Percentiles rank a stretch among this genome's conserved stretches.
Evolutionary conservation across 2,329 filamentous ascomycete species (phyloP).

Genomic region (Colletotrichum costaricense): DNA sequence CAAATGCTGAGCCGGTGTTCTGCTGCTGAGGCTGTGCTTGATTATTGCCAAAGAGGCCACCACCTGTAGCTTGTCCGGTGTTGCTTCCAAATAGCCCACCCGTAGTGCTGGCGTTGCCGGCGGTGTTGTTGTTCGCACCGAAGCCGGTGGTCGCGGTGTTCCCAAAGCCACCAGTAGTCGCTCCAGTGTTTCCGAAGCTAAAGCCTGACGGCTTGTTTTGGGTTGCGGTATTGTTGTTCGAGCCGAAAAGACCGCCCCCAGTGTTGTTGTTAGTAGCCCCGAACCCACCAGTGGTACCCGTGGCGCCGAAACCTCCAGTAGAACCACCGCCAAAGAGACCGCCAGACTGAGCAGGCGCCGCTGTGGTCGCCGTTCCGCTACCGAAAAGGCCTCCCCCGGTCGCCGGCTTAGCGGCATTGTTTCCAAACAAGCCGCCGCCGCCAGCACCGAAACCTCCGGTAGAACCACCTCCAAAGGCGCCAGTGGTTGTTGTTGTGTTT

Average conservation of each 20-base stretch:
- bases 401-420: slow-evolving; percentile 30
- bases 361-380: slow-evolving; percentile 23
- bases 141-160: slow-evolving; percentile 52
- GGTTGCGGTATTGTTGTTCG: slow-evolving; percentile 41
- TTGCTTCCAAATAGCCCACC: slow-evolving; percentile 59
- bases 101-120: slow-evolving; percentile 33
- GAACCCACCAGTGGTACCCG: slow-evolving; percentile 41
- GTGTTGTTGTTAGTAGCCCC: slow-evolving; percentile 44
- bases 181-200: slow-evolving; percentile 55
- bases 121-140: slow-evolving; percentile 47
- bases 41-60: slow-evolving; percentile 51
- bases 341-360: slow-evolving; percentile 34
- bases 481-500: slow-evolving; percentile 19
- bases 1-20: slow-evolving; percentile 40
- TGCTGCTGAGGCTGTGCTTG: slow-evolving; percentile 40
- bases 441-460: slow-evolving; percentile 52
- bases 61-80: slow-evolving; percentile 44
- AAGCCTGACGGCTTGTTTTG: slow-evolving; percentile 54
- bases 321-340: slow-evolving; percentile 41
- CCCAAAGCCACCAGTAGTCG: slow-evolving; percentile 41
- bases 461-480: slow-evolving; percentile 39
- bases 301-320: slow-evolving; percentile 28
- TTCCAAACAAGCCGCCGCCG: slow-evolving; percentile 56
- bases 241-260: slow-evolving; percentile 34
- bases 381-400: slow-evolving; percentile 29